Base-by-base conservation (phyloP, 208 protist species). In the Crithidia expoeki region DNA sequence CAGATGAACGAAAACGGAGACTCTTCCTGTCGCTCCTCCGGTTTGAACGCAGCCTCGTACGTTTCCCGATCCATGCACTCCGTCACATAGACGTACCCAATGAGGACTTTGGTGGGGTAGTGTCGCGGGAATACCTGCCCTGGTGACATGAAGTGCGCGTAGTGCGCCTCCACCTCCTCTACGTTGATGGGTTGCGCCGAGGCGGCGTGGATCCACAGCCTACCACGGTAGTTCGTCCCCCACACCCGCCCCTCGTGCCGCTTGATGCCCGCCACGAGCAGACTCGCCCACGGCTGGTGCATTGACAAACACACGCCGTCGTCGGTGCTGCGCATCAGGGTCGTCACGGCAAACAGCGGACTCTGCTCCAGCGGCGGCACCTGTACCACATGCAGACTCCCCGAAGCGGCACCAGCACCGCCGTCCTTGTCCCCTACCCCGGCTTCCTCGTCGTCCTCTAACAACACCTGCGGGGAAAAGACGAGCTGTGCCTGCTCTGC, bases 251-350 rank as follows among this genome's bases (percentile, higher is more conserved):
- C 95, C 76, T 98, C 94, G 61, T 97, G 90, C 14, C 59, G 81
- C 74, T 98, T 98, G 61, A 98, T 96, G 34, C 94, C 95, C 5
- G 80, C 79, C 28, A 98, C 90, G 23, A 98, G 79, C 47, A 98
- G 78, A 40, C 83, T 90, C 7, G 92, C 93, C 92, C 93, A 98
- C 44, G 95, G 95, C 76, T 98, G 95, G 67, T 98, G 95, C 93
- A 98, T 97, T 4, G 87, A 95, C 6, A 98, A 60, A 57, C 91
- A 96, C 40, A 96, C 72, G 49, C 92, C 89, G 23, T 92, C 81
- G 79, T 98, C 94, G 36, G 76, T 77, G 59, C 72, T 73, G 53
- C 77, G 80, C 88, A 96, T 94, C 3, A 76, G 30, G 16, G 53
- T 52, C 23, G 86, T 89, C 1, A 84, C 81, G 19, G 66, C 68